A percentile compares a stretch with the other conserved stretches of the same genome.
Evolutionary conservation across 768 basidiomycete species (phyloP).

Genomic region (Naematelia aurantialba): DNA sequence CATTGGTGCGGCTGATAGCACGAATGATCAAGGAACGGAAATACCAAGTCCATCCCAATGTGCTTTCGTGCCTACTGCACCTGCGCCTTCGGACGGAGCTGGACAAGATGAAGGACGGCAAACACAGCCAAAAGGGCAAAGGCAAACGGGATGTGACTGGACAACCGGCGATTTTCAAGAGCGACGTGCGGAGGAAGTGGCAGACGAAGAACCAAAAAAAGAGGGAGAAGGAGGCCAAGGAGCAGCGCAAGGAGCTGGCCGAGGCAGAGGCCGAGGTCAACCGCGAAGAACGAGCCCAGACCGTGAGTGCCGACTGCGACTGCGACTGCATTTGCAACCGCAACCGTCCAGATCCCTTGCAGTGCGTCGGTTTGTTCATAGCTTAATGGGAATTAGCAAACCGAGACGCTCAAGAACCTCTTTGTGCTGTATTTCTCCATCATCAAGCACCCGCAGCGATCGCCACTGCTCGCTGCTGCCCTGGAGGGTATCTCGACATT

Average conservation of each 20-base stretch:
- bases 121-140: conserved; percentile 52
- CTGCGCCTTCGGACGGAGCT: conserved; percentile 85
- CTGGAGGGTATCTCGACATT: conserved; percentile 88
- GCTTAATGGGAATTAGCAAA: conserved; percentile 69
- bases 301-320: conserved; percentile 57
- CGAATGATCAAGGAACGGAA: conserved; percentile 92
- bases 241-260: conserved; percentile 83
- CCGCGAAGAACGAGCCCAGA: conserved; percentile 77
- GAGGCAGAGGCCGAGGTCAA: conserved; percentile 94
- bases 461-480: conserved; percentile 73
- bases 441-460: conserved; percentile 75
- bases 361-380: too few relatives aligned
- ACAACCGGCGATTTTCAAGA: conserved; percentile 55
- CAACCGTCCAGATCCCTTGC: too few relatives aligned
- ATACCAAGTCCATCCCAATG: conserved; percentile 84
- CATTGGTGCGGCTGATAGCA: conserved; percentile 82
- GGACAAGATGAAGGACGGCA: conserved; percentile 57
- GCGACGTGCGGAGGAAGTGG: conserved; percentile 59
- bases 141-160: conserved; percentile 57
- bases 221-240: conserved; percentile 77
- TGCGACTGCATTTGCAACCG: too few relatives aligned
- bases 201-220: conserved; percentile 90
- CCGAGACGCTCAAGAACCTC: conserved; percentile 93
- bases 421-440: conserved; percentile 97
- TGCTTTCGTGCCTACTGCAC: conserved; percentile 75